Evolutionary conservation across 345 rosid genomes (phyloP).

Genomic region (Physaria fendleri): DNA sequence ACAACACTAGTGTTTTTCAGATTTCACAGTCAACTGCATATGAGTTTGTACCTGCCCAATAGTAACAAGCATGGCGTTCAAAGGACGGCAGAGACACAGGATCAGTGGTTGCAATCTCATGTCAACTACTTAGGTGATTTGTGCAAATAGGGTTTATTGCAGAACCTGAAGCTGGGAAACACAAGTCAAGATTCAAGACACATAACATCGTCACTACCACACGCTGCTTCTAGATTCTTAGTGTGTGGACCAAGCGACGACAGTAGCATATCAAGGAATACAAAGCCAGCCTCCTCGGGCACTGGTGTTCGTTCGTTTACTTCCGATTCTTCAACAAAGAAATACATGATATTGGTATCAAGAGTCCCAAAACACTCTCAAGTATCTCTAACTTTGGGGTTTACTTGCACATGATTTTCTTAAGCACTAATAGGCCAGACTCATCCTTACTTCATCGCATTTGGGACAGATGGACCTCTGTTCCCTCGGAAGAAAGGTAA

Average conservation of each 20-base stretch:
- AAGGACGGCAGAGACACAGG: slow-evolving; percentile 27
- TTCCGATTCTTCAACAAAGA: too few species aligned
- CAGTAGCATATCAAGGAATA: too few species aligned
- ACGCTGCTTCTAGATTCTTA: slow-evolving; percentile 48
- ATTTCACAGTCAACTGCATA: slow-evolving; percentile 14
- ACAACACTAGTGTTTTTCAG: not conserved
- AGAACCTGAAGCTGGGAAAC: slow-evolving; percentile 59
- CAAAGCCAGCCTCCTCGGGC: too few species aligned
- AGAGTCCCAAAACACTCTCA: too few species aligned
- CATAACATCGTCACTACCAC: slow-evolving; percentile 43
- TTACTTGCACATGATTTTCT: too few species aligned
- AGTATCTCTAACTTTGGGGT: too few species aligned
- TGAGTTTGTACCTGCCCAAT: slow-evolving; percentile 9
- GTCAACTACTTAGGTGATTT: slow-evolving; percentile 24
- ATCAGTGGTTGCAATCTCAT: slow-evolving; percentile 7
- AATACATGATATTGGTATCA: too few species aligned
- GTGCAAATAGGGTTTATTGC: slow-evolving; percentile 70
- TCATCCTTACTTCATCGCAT: too few species aligned
- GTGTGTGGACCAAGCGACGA: slow-evolving; percentile 23
- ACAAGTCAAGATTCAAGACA: slow-evolving; percentile 65
- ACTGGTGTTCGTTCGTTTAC: too few species aligned
- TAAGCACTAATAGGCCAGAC: too few species aligned
- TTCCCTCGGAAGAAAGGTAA: too few species aligned
- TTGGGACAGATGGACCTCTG: too few species aligned
- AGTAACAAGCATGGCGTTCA: slow-evolving; percentile 49